A percentile compares a stretch with the other conserved stretches of the same genome.
phyloP scores from a whole-genome alignment of 2,329 filamentous ascomycete genomes.

The Neonectria ditissima region DNA sequence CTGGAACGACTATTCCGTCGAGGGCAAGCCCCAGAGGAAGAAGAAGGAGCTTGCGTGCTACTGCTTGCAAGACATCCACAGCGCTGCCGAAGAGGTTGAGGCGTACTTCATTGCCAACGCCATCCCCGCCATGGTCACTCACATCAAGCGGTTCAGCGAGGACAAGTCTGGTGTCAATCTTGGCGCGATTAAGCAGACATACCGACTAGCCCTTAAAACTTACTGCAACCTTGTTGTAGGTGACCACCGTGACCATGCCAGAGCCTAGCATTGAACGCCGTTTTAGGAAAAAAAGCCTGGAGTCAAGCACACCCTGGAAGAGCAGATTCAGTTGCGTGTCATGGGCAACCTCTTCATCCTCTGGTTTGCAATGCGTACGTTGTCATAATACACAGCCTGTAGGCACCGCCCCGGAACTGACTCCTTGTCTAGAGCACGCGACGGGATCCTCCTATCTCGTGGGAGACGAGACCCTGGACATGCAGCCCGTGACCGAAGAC shows the following conservation, averaged over 20 bases:
- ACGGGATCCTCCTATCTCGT: slow-evolving; percentile 58
- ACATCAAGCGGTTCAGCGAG: slow-evolving; percentile 36
- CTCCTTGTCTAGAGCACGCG: slow-evolving; percentile 53
- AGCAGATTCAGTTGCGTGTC: slow-evolving; percentile 49
- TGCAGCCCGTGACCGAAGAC: slow-evolving; percentile 50
- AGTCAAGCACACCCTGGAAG: slow-evolving; percentile 7
- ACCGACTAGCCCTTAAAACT: slow-evolving; percentile 34
- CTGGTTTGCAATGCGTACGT: slow-evolving; percentile 62
- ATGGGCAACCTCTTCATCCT: slow-evolving; percentile 57
- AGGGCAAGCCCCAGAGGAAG: slow-evolving; percentile 40
- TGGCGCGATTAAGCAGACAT: slow-evolving; percentile 39
- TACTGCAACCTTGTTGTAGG: slow-evolving; percentile 42
- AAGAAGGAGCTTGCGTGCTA: slow-evolving; percentile 53
- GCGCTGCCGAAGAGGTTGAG: slow-evolving; percentile 50
- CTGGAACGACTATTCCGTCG: slow-evolving; percentile 49
- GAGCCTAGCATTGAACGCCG: background rate
- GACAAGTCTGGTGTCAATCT: background rate
- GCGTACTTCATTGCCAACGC: slow-evolving; percentile 51
- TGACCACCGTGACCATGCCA: background rate
- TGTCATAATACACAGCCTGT: background rate
- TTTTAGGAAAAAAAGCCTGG: slow-evolving; percentile 4
- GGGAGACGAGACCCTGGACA: slow-evolving; percentile 55
- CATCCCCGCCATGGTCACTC: slow-evolving; percentile 38
- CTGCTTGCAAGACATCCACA: slow-evolving; percentile 54
- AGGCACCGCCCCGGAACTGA: background rate